phyloP scores from a whole-genome alignment of 2,329 filamentous ascomycete species.

The Hypoxylon sp. region DNA sequence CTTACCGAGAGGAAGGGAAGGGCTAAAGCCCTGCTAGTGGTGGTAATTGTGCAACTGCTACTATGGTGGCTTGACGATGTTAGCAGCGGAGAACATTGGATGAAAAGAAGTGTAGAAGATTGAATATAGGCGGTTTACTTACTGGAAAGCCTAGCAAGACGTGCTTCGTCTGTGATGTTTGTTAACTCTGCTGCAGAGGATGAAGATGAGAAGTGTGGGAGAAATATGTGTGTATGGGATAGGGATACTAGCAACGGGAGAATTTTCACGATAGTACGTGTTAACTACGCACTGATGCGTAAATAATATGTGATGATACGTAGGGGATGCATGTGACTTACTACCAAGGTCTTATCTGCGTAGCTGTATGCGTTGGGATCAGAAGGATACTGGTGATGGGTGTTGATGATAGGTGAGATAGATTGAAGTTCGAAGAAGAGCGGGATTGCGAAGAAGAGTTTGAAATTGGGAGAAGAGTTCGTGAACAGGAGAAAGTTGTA shows the following conservation, averaged over 20 bases:
- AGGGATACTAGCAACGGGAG: neutral
- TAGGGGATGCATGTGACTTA: conserved; percentile 11
- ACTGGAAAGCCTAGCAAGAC: neutral
- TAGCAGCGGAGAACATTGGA: neutral
- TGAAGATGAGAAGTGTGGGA: neutral
- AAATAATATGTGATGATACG: neutral
- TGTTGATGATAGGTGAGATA: neutral
- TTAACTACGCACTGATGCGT: neutral
- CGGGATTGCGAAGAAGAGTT: too few species aligned
- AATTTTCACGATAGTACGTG: conserved; percentile 4
- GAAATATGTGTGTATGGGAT: neutral
- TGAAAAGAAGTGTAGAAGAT: neutral
- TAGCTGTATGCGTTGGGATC: neutral
- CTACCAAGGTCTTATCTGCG: neutral
- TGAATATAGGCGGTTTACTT: neutral
- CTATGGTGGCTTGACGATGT: neutral
- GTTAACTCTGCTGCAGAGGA: neutral
- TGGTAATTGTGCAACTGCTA: neutral
- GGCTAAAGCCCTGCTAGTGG: too few species aligned
- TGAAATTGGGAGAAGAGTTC: neutral
- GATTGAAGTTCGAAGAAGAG: neutral
- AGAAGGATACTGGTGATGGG: neutral
- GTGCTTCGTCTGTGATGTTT: neutral
- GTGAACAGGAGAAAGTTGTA: neutral
- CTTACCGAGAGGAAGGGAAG: neutral